Evolutionary conservation across 345 rosid species (phyloP), one percentile per base, ranked within the genome.

Genomic region (Eucalyptus polybractea): DNA sequence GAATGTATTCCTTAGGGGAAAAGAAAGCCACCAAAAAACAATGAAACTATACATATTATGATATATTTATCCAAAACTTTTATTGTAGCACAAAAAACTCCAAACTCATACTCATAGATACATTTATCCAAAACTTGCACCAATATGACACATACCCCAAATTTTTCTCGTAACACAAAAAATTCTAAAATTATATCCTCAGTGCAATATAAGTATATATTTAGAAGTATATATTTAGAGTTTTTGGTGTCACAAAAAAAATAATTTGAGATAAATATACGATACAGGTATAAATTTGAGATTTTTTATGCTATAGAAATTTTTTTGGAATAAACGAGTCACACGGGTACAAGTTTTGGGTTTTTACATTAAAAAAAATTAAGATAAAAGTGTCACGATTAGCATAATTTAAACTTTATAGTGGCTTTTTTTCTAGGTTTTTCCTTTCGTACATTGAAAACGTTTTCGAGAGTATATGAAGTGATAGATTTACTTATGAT

Each of bases 291-390:
- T 56, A 56, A 56, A 56, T 56, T 56, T 24, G 62, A 10, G 13
- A 21, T 24, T 9, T 56, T 56, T 22, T 21, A 24, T 0, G 3
- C 12, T 4, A 56, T 9, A 56, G 1, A 53, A 56, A 3, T 0
- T 19, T 7, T 53, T 53, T 53, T 19, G 10, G 10, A 53, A 53
- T 53, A 53, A 53, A 53, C 1, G 10, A 53, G 24, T 53, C 24
- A 19, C 1, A 7, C 0, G 2, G 10, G 0, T 53, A 19, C 4
- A 7, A 53, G 10, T 21, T 53, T 53, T 0, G 0, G 5, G 25
- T 53, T 53, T 53, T 53, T 53, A 53, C 25, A 21, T 21, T 21
- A 21, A 21, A 10, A 56, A 56, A 24, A 24, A 56, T 56, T 56
- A 24, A 56, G 6, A 22, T 56, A 2, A 25, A 56, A 24, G 62